phyloP scores from a whole-genome alignment of 2,329 filamentous ascomycete species.

The Monilinia aucupariae region DNA sequence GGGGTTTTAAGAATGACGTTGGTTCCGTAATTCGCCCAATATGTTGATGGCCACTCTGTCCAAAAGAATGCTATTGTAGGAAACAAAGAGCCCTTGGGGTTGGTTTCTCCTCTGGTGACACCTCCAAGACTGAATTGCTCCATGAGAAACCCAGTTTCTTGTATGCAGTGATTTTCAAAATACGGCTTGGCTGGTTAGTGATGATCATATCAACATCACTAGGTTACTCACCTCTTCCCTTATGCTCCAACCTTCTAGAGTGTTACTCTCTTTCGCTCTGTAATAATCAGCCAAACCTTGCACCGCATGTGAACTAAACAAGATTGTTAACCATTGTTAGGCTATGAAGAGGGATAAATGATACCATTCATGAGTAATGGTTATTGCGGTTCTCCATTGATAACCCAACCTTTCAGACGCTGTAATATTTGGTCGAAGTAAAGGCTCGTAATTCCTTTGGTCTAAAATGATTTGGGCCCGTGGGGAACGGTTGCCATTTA shows the following conservation, averaged over 20 bases:
- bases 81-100: neutral
- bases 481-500: neutral
- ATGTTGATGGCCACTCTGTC: neutral
- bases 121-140: neutral
- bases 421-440: neutral
- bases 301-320: conserved; percentile 2
- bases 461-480: neutral
- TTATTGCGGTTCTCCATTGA: conserved; percentile 6
- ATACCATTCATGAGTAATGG: conserved; percentile 6
- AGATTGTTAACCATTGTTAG: neutral
- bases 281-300: neutral
- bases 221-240: neutral
- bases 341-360: neutral
- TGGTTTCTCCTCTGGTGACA: neutral
- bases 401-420: conserved; percentile 1
- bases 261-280: neutral
- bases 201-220: neutral
- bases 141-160: neutral
- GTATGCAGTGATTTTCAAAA: neutral
- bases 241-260: neutral
- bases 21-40: neutral
- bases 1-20: neutral
- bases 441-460: neutral
- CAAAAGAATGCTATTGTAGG: conserved; percentile 2
- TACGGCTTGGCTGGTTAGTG: neutral